Base-by-base conservation (phyloP, 2,329 filamentous ascomycete species). In the Stagonosporopsis cucurbitacearum region DNA sequence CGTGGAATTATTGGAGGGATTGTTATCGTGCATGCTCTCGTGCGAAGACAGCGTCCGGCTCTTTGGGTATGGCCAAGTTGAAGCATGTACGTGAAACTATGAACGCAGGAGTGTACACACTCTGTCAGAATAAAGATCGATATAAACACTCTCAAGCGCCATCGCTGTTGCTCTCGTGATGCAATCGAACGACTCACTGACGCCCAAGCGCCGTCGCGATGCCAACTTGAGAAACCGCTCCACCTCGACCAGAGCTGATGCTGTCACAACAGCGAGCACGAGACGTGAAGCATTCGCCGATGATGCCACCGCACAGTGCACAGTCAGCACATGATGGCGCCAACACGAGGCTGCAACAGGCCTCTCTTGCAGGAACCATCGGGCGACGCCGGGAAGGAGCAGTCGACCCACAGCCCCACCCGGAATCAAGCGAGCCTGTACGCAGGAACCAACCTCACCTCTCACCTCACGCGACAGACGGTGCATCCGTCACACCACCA, bases 401-500 rank as follows among this genome's bases (percentile, higher is more conserved):
- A 20, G 26, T 13, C 9, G 39, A 37, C 39, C 52, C 52, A 54
- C 52, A 30, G 44, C 39, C 51, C 51, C 51, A 54, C 45, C 45
- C 40, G 45, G 33, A 22, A 4, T 26, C 26, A 39, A 49, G 52
- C 52, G 45, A 50, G 32, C n/a, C n/a, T 8, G 45, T 42, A 41
- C 36, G 17, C 46, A 55, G 25, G 44, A 50, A 49, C 40, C 44
- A 12, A 26, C 17, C 19, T 3, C 43, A 48, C 30, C 32, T 12
- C 32, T 28, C 22, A 46, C 52, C 52, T 55, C 52, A 55, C 52
- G 52, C 52, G 46, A 55, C 40, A 20, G 7, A 33, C 40, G 6
- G 32, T 8, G 23, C 40, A 23, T 36, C 22, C 12, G 40, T 54
- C 52, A 54, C 49, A 51, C 52, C 52, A 55, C 52, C 28, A 19